Percentiles rank a stretch among this genome's conserved stretches.
phyloP scores from a whole-genome alignment of 495 filamentous ascomycete species.

The Annulohypoxylon stygium region DNA sequence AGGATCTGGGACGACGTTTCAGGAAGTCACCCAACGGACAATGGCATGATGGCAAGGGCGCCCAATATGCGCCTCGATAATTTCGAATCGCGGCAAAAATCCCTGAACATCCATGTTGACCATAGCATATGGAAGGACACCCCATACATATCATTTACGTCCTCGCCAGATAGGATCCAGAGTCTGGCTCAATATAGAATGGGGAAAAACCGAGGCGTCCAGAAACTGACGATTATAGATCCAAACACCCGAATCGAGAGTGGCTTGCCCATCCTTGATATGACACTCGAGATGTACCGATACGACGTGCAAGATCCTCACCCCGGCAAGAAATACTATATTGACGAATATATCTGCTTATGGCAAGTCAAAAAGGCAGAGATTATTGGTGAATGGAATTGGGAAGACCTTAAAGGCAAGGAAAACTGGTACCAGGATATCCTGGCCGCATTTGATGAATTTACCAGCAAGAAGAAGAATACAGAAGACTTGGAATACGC shows the following conservation, averaged over 20 bases:
- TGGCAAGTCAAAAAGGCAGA: background rate
- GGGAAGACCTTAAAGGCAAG: background rate
- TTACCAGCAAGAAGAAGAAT: too few relatives aligned
- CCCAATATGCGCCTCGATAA: conserved; percentile 3
- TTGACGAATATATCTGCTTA: background rate
- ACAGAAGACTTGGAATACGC: too few relatives aligned
- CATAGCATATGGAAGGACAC: background rate
- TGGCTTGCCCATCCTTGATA: background rate
- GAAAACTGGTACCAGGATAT: background rate
- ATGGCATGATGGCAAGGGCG: background rate
- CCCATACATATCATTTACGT: conserved; percentile 7
- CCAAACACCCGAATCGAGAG: background rate
- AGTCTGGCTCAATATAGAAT: background rate
- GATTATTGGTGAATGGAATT: background rate
- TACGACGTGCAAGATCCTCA: background rate
- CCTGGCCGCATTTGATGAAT: background rate
- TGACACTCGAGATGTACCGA: background rate
- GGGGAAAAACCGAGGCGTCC: background rate
- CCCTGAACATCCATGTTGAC: background rate
- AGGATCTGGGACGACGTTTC: background rate
- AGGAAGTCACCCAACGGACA: background rate
- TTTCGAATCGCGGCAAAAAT: background rate
- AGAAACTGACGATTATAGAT: background rate
- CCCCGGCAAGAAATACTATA: background rate
- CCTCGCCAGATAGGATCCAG: background rate